Base-by-base conservation (phyloP, 257 asterid genomes). In the Solanum bulbocastanum region DNA sequence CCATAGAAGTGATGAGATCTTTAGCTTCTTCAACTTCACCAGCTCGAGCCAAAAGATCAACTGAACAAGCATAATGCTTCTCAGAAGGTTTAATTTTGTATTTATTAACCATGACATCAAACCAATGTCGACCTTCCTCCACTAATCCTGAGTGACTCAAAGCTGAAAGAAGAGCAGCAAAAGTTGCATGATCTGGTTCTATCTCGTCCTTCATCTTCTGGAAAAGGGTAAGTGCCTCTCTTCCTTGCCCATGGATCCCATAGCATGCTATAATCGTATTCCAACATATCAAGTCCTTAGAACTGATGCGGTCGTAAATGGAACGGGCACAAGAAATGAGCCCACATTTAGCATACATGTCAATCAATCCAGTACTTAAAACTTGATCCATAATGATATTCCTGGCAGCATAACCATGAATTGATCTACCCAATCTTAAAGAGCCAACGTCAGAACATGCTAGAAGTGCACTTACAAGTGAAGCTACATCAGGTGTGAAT, bases 301-400 rank as follows among this genome's bases (percentile, higher is more conserved):
- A 81, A 62, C 84, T 12, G 89, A 93, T 84, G 73, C 84, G 83
- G 74, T 94, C 93, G 22, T 86, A 94, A 18, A 96, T 52, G 40
- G 88, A 46, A 68, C 88, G 93, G 3, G 98, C 98, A 58, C 75
- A 72, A 44, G 88, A 79, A 90, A 96, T 88, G 5, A 93, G 90
- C 27, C 98, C 99, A 78, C 97, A 95, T 91, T 95, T 96, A 2
- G 98, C 98, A 44, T 95, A 95, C 98, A 93, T 94, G 39, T 96
- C 98, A 35, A 96, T 89, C 74, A 96, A 89, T 6, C 98, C 92
- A 82, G 99, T 96, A 49, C 90, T 93, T 33, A 95, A 62, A 86
- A 92, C 90, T 88, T 87, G 91, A 92, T 91, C 87, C 88, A 89
- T 16, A 10, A 90, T 91, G 52, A 91, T 65, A 91, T 91, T 93